phyloP scores from a whole-genome alignment of 1,284 basidiomycete species.

The Ganoderma sp. region DNA sequence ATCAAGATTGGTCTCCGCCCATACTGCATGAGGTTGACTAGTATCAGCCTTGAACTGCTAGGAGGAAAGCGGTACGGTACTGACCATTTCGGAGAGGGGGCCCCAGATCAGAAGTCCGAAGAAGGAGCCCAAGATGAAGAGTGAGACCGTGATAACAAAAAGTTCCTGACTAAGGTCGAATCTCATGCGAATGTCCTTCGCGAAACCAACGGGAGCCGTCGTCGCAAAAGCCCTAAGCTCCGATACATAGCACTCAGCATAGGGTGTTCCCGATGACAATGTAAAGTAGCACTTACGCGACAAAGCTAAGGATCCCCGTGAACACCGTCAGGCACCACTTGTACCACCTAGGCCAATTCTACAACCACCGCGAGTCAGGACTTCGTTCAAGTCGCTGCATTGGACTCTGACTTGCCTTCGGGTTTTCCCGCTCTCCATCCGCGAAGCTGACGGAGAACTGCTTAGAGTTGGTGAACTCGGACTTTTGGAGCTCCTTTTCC shows the following conservation, averaged over 20 bases:
- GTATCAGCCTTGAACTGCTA: not conserved
- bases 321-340: slow-evolving; percentile 62
- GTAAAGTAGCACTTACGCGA: slow-evolving; percentile 61
- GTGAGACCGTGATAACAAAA: slow-evolving; percentile 52
- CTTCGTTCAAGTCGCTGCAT: not conserved
- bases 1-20: slow-evolving; percentile 53
- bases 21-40: slow-evolving; percentile 25
- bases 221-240: slow-evolving; percentile 61
- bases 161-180: slow-evolving; percentile 64
- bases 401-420: slow-evolving; percentile 6
- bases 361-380: not conserved
- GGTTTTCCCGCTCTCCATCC: slow-evolving; percentile 12
- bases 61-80: not conserved
- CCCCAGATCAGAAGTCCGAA: slow-evolving; percentile 59
- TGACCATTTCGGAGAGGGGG: slow-evolving; percentile 51
- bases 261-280: slow-evolving; percentile 65
- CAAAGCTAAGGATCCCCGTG: slow-evolving; percentile 69
- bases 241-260: slow-evolving; percentile 35
- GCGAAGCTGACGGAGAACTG: slow-evolving; percentile 6
- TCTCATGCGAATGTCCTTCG: slow-evolving; percentile 51
- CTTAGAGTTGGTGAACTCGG: not conserved
- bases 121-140: slow-evolving; percentile 63
- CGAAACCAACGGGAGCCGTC: slow-evolving; percentile 60
- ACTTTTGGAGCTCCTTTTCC: not conserved
- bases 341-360: slow-evolving; percentile 48